These are phyloP conservation scores for Suillus subaureus DNA, from an alignment of 768 basidiomycete species.

Conservation along the genomic window DNA sequence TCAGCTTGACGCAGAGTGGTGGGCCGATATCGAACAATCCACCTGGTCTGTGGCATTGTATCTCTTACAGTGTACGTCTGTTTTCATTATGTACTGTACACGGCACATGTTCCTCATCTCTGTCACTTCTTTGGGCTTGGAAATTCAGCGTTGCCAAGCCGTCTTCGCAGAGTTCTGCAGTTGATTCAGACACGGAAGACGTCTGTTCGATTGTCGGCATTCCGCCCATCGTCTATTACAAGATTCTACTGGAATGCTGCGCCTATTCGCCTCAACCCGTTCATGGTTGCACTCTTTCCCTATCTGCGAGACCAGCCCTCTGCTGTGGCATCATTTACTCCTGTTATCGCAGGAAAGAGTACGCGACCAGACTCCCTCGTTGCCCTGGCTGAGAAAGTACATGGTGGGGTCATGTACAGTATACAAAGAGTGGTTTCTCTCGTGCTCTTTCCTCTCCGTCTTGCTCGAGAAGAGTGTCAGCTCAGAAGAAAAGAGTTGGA, in stretches of 20 bases:
- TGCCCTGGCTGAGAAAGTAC: conserved; percentile 14
- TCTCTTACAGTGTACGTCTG: conserved; percentile 74
- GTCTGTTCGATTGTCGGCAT: conserved; percentile 47
- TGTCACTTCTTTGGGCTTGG: not conserved
- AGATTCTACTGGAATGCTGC: conserved; percentile 49
- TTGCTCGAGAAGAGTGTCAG: conserved; percentile 68
- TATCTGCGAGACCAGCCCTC: conserved; percentile 47
- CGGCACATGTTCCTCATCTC: conserved; percentile 5
- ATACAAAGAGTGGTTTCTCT: conserved; percentile 15
- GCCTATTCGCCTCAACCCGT: conserved; percentile 48
- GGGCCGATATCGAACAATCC: conserved; percentile 73
- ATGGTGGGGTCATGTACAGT: conserved; percentile 14
- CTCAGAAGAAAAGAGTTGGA: conserved; percentile 62
- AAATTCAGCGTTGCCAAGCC: conserved; percentile 29
- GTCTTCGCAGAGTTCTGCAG: conserved; percentile 36
- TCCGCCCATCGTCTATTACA: conserved; percentile 50
- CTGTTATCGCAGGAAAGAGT: conserved; percentile 10
- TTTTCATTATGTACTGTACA: not conserved
- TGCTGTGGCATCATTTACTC: conserved; percentile 20
- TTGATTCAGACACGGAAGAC: conserved; percentile 46
- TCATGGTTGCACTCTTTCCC: conserved; percentile 67
- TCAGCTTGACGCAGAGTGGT: conserved; percentile 84
- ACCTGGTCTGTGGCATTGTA: conserved; percentile 57
- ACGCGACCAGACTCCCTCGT: conserved; percentile 13
- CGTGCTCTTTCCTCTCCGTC: conserved; percentile 55